Evolutionary conservation across 306 rosid species (phyloP), one percentile per base, ranked within the genome.

Genomic region (Pachyrhizus erosus): DNA sequence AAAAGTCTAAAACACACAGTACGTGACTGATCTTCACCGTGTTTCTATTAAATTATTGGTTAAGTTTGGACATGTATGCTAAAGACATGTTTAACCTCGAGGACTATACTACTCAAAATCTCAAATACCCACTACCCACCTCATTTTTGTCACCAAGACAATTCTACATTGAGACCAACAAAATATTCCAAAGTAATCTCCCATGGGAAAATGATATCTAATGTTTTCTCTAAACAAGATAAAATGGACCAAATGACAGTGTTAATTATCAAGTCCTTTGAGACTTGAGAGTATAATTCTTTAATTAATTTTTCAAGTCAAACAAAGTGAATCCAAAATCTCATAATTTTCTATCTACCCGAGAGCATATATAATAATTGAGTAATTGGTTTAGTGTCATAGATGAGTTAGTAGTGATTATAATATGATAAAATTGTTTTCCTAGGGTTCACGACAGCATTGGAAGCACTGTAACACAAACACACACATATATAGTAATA

Each of bases 401-500:
- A 6, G 69, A 69, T 23, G 65, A 46, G 82, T 52, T n/a, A 37
- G n/a, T 60, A 42, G 77, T 39, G 67, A 68, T 66, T 79, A 39
- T 37, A 34, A 51, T 12, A 69, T 55, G 34, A 69, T 80, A 64
- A 71, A 75, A 62, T 87, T 73, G 31, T 46, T 71, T 87, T 67
- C 84, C 84, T 82, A 72, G 88, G 91, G 87, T 87, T 85, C 80
- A 89, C 86, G 90, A 90, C 91, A 86, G 83, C 88, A 82, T 77
- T 80, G 85, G 90, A 91, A 84, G 87, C 79, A 78, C 71, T 87
- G 70, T 85, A 73, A 75, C 61, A 24, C 15, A 23, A 57, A 23
- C 20, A 61, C 13, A 9, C 10, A 31, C 37, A 1, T 77, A 78
- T 57, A 21, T 9, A 51, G 18, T 80, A 72, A 10, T 58, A 58